A percentile compares a stretch with the other conserved stretches of the same genome.
phyloP scores from a whole-genome alignment of 192 early-diverging fungal genomes.

The Backusella luteola region DNA sequence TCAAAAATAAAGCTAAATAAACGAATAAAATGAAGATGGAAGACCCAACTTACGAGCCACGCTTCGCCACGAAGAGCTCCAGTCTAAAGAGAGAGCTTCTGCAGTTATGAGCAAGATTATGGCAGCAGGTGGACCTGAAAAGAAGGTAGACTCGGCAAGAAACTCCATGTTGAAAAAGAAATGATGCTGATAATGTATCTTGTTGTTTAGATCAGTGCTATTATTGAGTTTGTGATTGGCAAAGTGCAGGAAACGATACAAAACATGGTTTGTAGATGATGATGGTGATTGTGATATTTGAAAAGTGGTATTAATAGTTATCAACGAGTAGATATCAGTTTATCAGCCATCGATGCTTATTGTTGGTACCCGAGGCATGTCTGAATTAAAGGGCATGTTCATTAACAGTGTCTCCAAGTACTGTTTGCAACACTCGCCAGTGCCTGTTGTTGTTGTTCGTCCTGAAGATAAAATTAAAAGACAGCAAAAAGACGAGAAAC shows the following conservation, averaged over 20 bases:
- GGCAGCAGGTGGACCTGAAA: conserved; percentile 24
- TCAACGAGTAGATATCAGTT: conserved; percentile 45
- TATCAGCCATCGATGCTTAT: conserved; percentile 67
- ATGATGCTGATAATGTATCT: not conserved
- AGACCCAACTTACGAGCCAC: conserved; percentile 20
- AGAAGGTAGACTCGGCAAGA: conserved; percentile 22
- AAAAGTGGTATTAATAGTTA: not conserved
- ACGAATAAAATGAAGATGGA: conserved; percentile 17
- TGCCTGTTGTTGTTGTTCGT: conserved; percentile 68
- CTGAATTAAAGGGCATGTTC: conserved; percentile 61
- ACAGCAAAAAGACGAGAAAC: conserved; percentile 23
- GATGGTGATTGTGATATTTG: not conserved
- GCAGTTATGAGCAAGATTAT: conserved; percentile 39
- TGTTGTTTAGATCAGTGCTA: conserved; percentile 44
- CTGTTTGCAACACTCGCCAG: conserved; percentile 62
- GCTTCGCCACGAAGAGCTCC: conserved; percentile 30
- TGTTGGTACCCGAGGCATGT: conserved; percentile 70
- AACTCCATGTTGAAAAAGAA: not conserved
- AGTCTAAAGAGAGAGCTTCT: conserved; percentile 36
- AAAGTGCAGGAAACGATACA: conserved; percentile 56
- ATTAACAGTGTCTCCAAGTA: conserved; percentile 69
- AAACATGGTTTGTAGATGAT: conserved; percentile 42
- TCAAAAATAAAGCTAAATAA: not conserved
- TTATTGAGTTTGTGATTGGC: conserved; percentile 53
- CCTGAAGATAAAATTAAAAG: conserved; percentile 44